A percentile compares a stretch with the other conserved stretches of the same genome.
Evolutionary conservation across 2,329 filamentous ascomycete species (phyloP).

Genomic region (Pyrenophora tritici-repentis): DNA sequence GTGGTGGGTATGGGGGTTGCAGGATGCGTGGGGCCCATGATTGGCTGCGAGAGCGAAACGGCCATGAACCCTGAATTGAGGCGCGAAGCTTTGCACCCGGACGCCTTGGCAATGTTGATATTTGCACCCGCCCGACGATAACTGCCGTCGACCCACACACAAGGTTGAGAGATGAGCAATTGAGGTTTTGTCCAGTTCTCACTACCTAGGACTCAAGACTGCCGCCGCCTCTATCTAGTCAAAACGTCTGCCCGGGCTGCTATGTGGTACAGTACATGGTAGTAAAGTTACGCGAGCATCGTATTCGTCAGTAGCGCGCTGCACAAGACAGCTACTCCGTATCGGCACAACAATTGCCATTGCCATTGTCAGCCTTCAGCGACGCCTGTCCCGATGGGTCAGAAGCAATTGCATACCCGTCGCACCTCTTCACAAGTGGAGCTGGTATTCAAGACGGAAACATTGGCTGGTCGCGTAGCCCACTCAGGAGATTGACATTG

Average conservation of each 20-base stretch:
- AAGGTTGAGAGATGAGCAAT: too few species aligned
- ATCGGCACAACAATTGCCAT: slow-evolving; percentile 1
- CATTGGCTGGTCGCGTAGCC: slow-evolving; percentile 8
- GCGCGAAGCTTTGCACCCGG: slow-evolving; percentile 17
- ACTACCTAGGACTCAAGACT: too few species aligned
- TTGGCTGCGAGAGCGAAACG: slow-evolving; percentile 19
- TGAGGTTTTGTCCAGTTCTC: too few species aligned
- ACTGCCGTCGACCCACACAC: neutral
- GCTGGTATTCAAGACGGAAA: neutral
- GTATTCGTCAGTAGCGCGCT: slow-evolving; percentile 23
- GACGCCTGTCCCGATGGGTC: slow-evolving; percentile 26
- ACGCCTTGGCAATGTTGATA: slow-evolving; percentile 23
- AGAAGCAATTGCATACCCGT: slow-evolving; percentile 3
- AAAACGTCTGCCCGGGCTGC: too few species aligned
- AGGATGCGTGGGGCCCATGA: slow-evolving; percentile 11
- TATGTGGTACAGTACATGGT: neutral
- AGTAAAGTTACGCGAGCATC: slow-evolving; percentile 22
- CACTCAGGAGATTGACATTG: slow-evolving; percentile 7
- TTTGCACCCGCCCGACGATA: slow-evolving; percentile 51
- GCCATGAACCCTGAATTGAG: slow-evolving; percentile 14
- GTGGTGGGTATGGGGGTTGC: slow-evolving; percentile 3
- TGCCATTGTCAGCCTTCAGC: slow-evolving; percentile 23
- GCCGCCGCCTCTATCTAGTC: too few species aligned
- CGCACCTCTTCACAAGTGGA: neutral
- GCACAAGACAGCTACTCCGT: slow-evolving; percentile 17